Evolutionary conservation across 2,329 filamentous ascomycete genomes (phyloP), one percentile per base, ranked within the genome.

Genomic region (Geosmithia putterillii): DNA sequence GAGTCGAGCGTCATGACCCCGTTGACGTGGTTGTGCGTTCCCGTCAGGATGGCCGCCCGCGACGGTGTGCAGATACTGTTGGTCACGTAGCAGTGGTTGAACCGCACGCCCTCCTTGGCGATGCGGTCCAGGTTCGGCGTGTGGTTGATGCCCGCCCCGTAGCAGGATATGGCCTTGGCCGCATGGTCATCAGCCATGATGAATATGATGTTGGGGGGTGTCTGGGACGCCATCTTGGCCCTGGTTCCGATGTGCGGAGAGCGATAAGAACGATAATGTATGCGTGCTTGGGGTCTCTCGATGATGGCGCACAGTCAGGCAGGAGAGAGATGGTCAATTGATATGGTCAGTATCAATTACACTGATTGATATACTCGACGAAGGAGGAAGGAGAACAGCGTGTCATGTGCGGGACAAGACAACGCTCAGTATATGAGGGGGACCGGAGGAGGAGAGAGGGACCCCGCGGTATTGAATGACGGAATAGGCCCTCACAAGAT

Each of bases 161-260:
- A 73, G 46, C 58, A 60, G 17, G 57, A 62, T 40, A 71, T 72
- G 15, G 68, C 57, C 49, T 74, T 73, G 38, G 65, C 56, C 7
- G 70, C 70, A 57, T 74, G 70, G 54, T 73, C 70, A 53, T 74
- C 70, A 1, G 69, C 70, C 66, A 74, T 70, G 53, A 74, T 71
- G 55, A 74, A 74, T 44, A 74, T 44, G 45, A 57, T 49, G 39
- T 57, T 57, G 1, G 53, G 54, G 12, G 22, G 36, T n/a, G 19
- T 32, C 34, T 36, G 15, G 17, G 40, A 28, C 21, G 21, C 40
- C 40, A 41, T 41, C 5, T 32, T 12, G 28, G 28, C 23, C 23
- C 23, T 6, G 28, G 15, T 14, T 39, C 12, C 15, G 3, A 8
- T 14, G n/a, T 32, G 10, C 28, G 10, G 28, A 32, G 28, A 12